Evolutionary conservation across 2,329 filamentous ascomycete genomes (phyloP), one percentile per base, ranked within the genome.

Genomic region (Diaporthe amygdali): DNA sequence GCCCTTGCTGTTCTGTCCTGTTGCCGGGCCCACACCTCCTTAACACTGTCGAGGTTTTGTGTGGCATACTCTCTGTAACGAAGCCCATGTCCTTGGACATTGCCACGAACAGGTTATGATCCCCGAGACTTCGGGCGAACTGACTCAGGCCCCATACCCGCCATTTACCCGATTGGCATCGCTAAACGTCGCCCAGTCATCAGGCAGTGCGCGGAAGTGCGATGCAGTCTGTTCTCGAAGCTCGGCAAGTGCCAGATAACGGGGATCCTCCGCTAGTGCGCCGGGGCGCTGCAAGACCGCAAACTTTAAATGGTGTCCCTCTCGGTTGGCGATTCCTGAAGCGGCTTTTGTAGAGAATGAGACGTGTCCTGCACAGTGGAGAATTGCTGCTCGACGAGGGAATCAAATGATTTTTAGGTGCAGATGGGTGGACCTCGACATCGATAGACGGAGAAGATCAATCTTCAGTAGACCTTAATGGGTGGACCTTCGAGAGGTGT

Each of bases 231-330:
- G 27, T 63, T 63, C 56, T 63, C 56, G 56, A 63, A 63, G 56
- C 41, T 63, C 41, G 41, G 56, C 56, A 34, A 63, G 41, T 63
- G 20, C 56, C 56, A 63, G 56, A 63, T 34, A 63, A 63, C 41
- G 56, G 56, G 46, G 41, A 25, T 47, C 56, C 56, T 47, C 56
- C 41, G 56, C 41, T 63, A 63, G 39, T 46, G 56, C 7, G 12
- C 56, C 56, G 12, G 56, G 41, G 56, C 56, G 56, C 56, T 46
- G 56, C 56, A 63, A 34, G 32, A 17, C n/a, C 56, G 56, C 56
- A 63, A 63, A 63, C 56, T 41, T 63, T 63, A 63, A 47, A 32
- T 34, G 20, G 56, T 3, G 41, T 63, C 27, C 41, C 56, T 15
- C 10, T 34, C 56, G 56, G 56, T 41, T 34, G 56, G 27, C 47